Percentiles rank a stretch among this genome's conserved stretches.
Conservation (phyloP, 2,329 filamentous ascomycete species). For the Cordyceps cateniannulata region DNA sequence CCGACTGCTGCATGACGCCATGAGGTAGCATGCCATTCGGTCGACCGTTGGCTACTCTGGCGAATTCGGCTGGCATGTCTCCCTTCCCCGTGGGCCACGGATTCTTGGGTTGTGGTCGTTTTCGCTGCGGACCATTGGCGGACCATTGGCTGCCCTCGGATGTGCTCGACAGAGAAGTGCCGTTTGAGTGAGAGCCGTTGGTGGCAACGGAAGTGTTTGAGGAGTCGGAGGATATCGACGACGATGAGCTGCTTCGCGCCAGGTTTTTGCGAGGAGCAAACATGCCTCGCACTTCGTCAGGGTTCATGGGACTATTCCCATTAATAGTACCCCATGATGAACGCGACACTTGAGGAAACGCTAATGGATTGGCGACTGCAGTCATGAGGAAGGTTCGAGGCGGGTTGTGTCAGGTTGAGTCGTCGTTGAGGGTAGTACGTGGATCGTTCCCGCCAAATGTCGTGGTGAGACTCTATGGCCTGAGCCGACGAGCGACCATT, state of each 20-base stretch:
- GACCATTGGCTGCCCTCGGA: conserved; percentile 47
- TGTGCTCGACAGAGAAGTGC: conserved; percentile 40
- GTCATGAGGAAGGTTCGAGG: conserved; percentile 48
- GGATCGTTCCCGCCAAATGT: conserved; percentile 8
- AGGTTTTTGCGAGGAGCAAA: conserved; percentile 83
- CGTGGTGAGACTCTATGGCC: conserved; percentile 1
- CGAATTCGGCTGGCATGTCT: conserved; percentile 42
- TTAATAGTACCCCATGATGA: conserved; percentile 58
- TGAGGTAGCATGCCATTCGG: conserved; percentile 35
- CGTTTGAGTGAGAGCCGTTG: conserved; percentile 56
- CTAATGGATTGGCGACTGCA: conserved; percentile 60
- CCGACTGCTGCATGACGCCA: conserved; percentile 26
- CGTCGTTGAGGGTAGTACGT: conserved; percentile 15
- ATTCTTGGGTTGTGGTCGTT: conserved; percentile 44
- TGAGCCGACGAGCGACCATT: conserved; percentile 10
- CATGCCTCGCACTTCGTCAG: conserved; percentile 81
- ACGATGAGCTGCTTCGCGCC: conserved; percentile 85
- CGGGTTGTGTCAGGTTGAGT: conserved; percentile 17
- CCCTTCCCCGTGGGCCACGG: conserved; percentile 44
- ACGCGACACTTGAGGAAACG: conserved; percentile 56
- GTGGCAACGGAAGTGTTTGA: conserved; percentile 59
- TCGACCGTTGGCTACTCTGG: conserved; percentile 36
- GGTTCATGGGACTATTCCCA: conserved; percentile 62
- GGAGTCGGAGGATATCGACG: conserved; percentile 66
- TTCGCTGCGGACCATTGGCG: conserved; percentile 40